A percentile compares a stretch with the other conserved stretches of the same genome.
Conservation (phyloP, 768 basidiomycete genomes). For the Terana coerulea region DNA sequence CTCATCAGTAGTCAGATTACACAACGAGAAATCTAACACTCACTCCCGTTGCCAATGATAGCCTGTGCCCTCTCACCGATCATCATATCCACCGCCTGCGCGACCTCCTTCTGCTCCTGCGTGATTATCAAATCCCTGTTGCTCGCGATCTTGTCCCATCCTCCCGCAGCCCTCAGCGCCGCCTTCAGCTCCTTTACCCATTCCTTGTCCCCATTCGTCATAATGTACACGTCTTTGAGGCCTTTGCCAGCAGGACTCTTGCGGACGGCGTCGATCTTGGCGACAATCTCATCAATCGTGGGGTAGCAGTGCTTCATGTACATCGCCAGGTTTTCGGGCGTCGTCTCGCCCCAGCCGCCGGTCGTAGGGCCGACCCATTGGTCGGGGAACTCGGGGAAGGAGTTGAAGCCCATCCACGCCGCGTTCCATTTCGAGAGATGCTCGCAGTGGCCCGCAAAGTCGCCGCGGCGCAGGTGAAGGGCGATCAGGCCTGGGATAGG, state of each 20-base stretch:
- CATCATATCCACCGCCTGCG: slow-evolving; percentile 49
- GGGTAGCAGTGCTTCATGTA: slow-evolving; percentile 42
- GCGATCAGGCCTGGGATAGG: slow-evolving; percentile 38
- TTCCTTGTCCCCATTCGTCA: slow-evolving; percentile 40
- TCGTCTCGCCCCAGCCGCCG: slow-evolving; percentile 17
- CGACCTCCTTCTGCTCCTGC: slow-evolving; percentile 39
- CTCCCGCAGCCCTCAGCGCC: slow-evolving; percentile 26
- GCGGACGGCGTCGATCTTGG: slow-evolving; percentile 32
- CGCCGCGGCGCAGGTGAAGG: slow-evolving; percentile 49
- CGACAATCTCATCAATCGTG: slow-evolving; percentile 35
- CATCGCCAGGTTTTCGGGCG: slow-evolving; percentile 20
- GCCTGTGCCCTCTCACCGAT: slow-evolving; percentile 42
- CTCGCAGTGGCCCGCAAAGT: slow-evolving; percentile 40
- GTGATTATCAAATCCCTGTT: slow-evolving; percentile 37
- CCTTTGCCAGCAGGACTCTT: slow-evolving; percentile 17
- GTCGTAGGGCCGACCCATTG: slow-evolving; percentile 28
- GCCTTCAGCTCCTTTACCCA: slow-evolving; percentile 39
- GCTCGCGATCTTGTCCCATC: slow-evolving; percentile 38
- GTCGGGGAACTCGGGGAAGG: slow-evolving; percentile 39
- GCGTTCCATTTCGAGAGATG: slow-evolving; percentile 30
- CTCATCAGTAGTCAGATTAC: background rate
- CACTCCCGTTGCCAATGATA: slow-evolving; percentile 51
- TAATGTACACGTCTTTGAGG: slow-evolving; percentile 39
- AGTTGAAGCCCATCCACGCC: slow-evolving; percentile 41
- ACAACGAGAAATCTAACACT: slow-evolving; percentile 16